These are phyloP conservation scores for Daedaleopsis sinensis DNA, from an alignment of 768 basidiomycete genomes.

Conservation along the genomic window DNA sequence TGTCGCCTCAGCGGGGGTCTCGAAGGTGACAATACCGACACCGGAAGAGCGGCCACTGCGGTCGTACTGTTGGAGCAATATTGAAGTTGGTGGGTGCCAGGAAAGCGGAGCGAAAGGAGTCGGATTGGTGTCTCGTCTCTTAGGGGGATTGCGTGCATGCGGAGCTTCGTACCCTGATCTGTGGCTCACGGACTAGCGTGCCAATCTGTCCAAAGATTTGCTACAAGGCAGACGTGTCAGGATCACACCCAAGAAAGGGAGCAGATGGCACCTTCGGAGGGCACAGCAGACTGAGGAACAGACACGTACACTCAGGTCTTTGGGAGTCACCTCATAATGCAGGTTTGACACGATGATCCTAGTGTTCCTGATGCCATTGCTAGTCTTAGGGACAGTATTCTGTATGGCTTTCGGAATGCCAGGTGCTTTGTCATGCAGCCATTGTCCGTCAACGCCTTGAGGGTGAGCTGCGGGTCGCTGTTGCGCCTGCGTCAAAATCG, in stretches of 20 bases:
- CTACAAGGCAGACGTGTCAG: slow-evolving; percentile 39
- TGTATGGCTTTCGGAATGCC: slow-evolving; percentile 39
- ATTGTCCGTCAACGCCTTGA: slow-evolving; percentile 60
- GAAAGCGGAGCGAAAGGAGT: slow-evolving; percentile 45
- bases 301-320: slow-evolving; percentile 79
- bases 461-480: slow-evolving; percentile 59
- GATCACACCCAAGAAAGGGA: background rate
- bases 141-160: slow-evolving; percentile 57
- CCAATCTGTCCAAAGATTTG: slow-evolving; percentile 91
- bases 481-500: slow-evolving; percentile 5
- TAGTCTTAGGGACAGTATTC: slow-evolving; percentile 22
- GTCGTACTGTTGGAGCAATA: slow-evolving; percentile 70
- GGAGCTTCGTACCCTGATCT: slow-evolving; percentile 86
- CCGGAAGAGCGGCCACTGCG: slow-evolving; percentile 92
- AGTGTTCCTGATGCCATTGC: slow-evolving; percentile 41
- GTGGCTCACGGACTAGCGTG: slow-evolving; percentile 89
- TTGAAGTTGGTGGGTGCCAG: slow-evolving; percentile 12
- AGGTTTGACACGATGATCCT: slow-evolving; percentile 83
- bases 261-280: background rate
- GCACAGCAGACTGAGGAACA: background rate
- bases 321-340: slow-evolving; percentile 89
- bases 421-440: slow-evolving; percentile 79
- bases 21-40: slow-evolving; percentile 77
- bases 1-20: slow-evolving; percentile 77
- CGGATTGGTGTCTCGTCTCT: slow-evolving; percentile 48